These are phyloP conservation scores for Eucommia ulmoides DNA, from an alignment of 257 asterid genomes.

Conservation along the genomic window DNA sequence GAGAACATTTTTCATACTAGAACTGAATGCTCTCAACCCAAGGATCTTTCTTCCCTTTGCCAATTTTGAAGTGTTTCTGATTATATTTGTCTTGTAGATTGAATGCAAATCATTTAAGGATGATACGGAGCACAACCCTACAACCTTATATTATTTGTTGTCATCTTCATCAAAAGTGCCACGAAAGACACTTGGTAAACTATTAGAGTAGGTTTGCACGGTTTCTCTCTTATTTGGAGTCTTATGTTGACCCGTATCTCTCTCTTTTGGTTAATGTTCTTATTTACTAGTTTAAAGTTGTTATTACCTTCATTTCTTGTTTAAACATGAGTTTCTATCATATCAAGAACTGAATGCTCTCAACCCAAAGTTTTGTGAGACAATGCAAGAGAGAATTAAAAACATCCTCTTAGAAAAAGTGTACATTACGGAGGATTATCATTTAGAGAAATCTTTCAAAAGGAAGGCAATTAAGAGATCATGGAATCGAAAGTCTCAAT, in stretches of 20 bases:
- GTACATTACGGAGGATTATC: slow-evolving; percentile 40
- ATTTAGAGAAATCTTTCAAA: slow-evolving; percentile 54
- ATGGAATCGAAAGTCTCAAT: slow-evolving; percentile 34
- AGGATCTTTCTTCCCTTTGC: background rate
- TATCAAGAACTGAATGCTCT: slow-evolving; percentile 47
- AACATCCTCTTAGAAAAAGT: slow-evolving; percentile 44
- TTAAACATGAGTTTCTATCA: slow-evolving; percentile 66
- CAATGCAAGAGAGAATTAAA: slow-evolving; percentile 51
- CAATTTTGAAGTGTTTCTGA: too few species aligned
- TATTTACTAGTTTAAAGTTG: slow-evolving; percentile 9
- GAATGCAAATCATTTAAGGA: slow-evolving; percentile 32
- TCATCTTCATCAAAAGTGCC: slow-evolving; percentile 46
- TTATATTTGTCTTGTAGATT: slow-evolving; percentile 42
- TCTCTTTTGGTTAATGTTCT: background rate
- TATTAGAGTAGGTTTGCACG: slow-evolving; percentile 69
- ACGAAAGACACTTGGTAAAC: slow-evolving; percentile 41
- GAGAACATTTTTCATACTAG: too few species aligned
- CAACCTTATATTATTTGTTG: slow-evolving; percentile 44
- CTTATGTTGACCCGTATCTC: background rate
- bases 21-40: too few species aligned
- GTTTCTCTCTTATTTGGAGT: slow-evolving; percentile 8
- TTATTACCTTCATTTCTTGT: slow-evolving; percentile 9
- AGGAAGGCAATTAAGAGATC: slow-evolving; percentile 54
- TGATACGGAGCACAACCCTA: slow-evolving; percentile 23
- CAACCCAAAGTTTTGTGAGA: slow-evolving; percentile 35